A percentile compares a stretch with the other conserved stretches of the same genome.
Conservation (phyloP, 768 basidiomycete species). For the Lactarius sp. region DNA sequence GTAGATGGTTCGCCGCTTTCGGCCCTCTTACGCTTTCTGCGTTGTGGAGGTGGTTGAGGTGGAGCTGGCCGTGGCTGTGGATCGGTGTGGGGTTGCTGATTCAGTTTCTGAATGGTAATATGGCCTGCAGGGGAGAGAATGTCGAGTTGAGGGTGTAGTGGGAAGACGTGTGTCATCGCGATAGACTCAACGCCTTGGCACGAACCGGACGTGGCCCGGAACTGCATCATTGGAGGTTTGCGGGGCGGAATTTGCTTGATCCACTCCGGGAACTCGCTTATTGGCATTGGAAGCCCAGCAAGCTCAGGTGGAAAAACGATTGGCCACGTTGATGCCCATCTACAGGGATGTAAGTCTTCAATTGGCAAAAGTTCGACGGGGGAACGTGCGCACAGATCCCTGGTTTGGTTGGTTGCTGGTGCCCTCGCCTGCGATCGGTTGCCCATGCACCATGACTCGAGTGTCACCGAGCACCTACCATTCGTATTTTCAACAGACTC, state of each 20-base stretch:
- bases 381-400: too few species aligned
- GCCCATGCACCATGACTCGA: not conserved
- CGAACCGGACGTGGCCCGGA: too few species aligned
- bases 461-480: not conserved
- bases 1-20: constrained; percentile 52
- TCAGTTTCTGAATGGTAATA: constrained; percentile 58
- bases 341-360: too few species aligned
- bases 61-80: constrained; percentile 38
- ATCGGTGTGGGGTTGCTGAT: constrained; percentile 43
- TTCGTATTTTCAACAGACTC: too few species aligned
- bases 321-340: not conserved
- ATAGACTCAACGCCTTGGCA: too few species aligned
- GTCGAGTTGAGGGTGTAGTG: constrained; percentile 42
- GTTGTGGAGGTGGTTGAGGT: constrained; percentile 34
- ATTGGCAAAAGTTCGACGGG: too few species aligned
- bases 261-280: constrained; percentile 8
- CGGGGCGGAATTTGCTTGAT: not conserved
- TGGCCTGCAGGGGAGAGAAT: constrained; percentile 48
- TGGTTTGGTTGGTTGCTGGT: not conserved
- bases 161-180: constrained; percentile 29
- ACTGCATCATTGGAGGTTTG: too few species aligned
- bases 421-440: too few species aligned
- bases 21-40: constrained; percentile 52
- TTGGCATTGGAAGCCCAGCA: not conserved
- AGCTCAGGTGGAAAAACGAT: not conserved